Conservation (phyloP, 148 eudicot genomes). For the Fagopyrum homotropicum region DNA sequence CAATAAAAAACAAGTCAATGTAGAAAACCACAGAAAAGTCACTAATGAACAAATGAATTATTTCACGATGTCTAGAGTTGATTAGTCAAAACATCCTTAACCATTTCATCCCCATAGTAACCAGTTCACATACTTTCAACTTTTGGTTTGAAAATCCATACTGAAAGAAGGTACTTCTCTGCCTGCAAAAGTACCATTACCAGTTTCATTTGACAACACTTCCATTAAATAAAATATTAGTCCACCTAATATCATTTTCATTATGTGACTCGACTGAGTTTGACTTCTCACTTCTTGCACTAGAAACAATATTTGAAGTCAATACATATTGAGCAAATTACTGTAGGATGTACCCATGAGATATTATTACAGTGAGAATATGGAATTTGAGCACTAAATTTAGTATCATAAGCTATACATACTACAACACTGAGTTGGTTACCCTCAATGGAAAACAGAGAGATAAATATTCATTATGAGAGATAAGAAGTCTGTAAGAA, state of each 20-base stretch:
- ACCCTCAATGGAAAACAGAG: neutral
- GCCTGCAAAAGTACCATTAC: neutral
- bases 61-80: neutral
- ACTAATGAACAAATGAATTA: neutral
- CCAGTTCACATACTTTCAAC: neutral
- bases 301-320: neutral
- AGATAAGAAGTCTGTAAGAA: neutral
- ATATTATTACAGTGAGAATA: neutral
- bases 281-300: neutral
- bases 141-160: neutral
- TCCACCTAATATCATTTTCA: neutral
- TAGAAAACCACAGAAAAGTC: neutral
- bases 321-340: neutral
- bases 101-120: neutral
- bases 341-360: neutral
- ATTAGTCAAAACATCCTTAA: neutral
- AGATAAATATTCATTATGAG: neutral
- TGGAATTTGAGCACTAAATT: neutral
- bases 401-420: slow-evolving; percentile 2
- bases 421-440: neutral
- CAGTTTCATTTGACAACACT: neutral
- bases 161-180: neutral
- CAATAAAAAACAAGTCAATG: neutral
- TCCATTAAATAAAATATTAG: neutral
- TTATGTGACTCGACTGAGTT: neutral